Evolutionary conservation across 345 rosid species (phyloP), one percentile per base, ranked within the genome.

Genomic region (Clausena lansium): DNA sequence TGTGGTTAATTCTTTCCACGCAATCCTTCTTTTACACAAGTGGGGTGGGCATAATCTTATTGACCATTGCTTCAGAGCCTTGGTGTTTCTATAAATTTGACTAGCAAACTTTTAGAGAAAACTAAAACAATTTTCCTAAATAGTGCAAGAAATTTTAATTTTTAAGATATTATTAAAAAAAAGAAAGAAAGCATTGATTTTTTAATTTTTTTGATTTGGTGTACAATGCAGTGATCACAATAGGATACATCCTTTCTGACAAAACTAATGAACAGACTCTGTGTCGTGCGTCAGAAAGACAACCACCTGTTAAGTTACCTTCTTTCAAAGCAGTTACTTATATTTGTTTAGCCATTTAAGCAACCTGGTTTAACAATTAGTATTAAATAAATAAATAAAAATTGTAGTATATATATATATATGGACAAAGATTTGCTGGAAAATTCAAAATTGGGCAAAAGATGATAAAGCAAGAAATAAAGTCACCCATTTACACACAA

Each of bases 181-280:
- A 3, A 39, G 10, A 36, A 36, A 0, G 0, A 5, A 19, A 39
- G 38, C 63, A 71, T 54, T 28, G 38, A 71, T 22, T 54, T 50
- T 73, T 15, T 0, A 11, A 3, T 3, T 41, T 10, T 39, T 11
- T 41, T 2, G 50, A 0, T 3, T 45, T 45, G 50, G n/a, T 61
- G 67, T 27, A 3, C 15, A 5, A 33, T 35, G 38, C 8, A 22
- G 52, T 45, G 5, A 45, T 4, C 61, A 70, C 35, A 45, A 4
- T 30, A 41, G 57, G 24, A 52, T 69, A 27, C 84, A 77, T 63
- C 71, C 76, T 22, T 39, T 60, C 79, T 78, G 79, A 78, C 82
- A 62, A 35, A 64, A 14, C 63, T n/a, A 2, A 60, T 15, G 1
- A 30, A 30, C 2, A n/a, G 81, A 47, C 28, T 59, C 76, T 74